Base-by-base conservation (phyloP, 345 rosid genomes). In the Salix koriyanagi region DNA sequence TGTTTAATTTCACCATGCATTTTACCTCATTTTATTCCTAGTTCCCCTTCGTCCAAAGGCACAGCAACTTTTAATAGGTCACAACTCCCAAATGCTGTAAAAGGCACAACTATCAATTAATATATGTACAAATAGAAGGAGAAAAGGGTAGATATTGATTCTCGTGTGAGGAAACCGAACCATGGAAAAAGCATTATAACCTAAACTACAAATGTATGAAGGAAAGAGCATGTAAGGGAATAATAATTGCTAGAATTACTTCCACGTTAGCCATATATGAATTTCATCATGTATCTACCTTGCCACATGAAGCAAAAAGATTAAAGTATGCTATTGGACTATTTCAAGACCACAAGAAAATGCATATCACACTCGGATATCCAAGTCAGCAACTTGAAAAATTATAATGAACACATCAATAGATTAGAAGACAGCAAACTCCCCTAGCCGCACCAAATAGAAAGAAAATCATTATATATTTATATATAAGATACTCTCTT, bases 1-100 rank as follows among this genome's bases (percentile, higher is more conserved):
- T 60, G 36, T 71, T 79, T 75, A 54, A 10, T 73, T 14, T 65
- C 72, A 69, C 80, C 88, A 81, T 44, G 76, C 79, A 79, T 71
- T 48, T 64, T 79, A 67, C 78, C 77, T 69, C 86, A 69, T 74
- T 71, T 32, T 75, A 16, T 36, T 69, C 65, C 75, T 26, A 72
- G 75, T 69, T 70, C 66, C 80, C 72, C 74, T 73, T 79, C 50
- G n/a, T 76, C 73, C 67, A 77, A 65, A 32, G 71, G 41, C 23
- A 75, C 23, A 44, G 66, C n/a, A 54, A 26, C 26, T 3, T 72
- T 42, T 42, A 32, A 42, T 67, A 72, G 37, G 61, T 41, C 74
- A 44, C 6, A 15, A 48, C 72, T 15, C 70, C 39, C 15, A 73
- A 28, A 67, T 23, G 4, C 19, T 66, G 34, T 50, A 62, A 42